Evolutionary conservation across 768 basidiomycete species (phyloP), one percentile per base, ranked within the genome.

Genomic region (Macrolepiota fuliginosa): DNA sequence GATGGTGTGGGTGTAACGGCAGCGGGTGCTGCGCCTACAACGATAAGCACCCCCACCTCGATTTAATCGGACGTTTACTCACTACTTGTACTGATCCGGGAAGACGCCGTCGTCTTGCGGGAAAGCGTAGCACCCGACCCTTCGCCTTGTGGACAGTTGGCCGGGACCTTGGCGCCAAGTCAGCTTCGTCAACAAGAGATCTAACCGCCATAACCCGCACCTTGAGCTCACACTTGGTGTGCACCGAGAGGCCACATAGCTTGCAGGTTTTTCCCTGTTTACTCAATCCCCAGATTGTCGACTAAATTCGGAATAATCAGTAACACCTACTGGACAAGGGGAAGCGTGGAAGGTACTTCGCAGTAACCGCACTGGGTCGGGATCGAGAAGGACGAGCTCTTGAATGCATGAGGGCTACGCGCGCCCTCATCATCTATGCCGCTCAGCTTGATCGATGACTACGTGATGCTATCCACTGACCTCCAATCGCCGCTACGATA

Each of bases 211-310:
- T 24, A 13, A 27, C 42, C 40, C 69, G 55, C 47, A 89, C 92
- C 84, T 93, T 94, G 53, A 94, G 72, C 71, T 94, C 93, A 73
- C 93, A 94, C 72, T 91, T 93, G 51, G 85, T 76, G 70, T 94
- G 92, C 6, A 94, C 92, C 19, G 89, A 88, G 54, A 94, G 72
- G 1, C 88, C 86, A 70, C 93, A 94, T 12, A 78, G 72, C 70
- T 81, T 88, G 76, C 92, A 94, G 5, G 88, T 91, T 76, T 92
- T 94, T 36, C 92, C 92, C 69, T 91, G 90, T 72, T 92, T 93
- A 70, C 84, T 89, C 47, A 94, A 76, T 9, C 92, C 93, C 92
- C 92, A 94, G 32, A 94, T 92, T 7, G 89, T 90, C 10, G 87
- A 80, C 91, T 93, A 61, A 35, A 50, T 66, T 53, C 58, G 58